Evolutionary conservation across 2,329 filamentous ascomycete species (phyloP), one percentile per base, ranked within the genome.

Genomic region (Reticulascus tulasneorum): DNA sequence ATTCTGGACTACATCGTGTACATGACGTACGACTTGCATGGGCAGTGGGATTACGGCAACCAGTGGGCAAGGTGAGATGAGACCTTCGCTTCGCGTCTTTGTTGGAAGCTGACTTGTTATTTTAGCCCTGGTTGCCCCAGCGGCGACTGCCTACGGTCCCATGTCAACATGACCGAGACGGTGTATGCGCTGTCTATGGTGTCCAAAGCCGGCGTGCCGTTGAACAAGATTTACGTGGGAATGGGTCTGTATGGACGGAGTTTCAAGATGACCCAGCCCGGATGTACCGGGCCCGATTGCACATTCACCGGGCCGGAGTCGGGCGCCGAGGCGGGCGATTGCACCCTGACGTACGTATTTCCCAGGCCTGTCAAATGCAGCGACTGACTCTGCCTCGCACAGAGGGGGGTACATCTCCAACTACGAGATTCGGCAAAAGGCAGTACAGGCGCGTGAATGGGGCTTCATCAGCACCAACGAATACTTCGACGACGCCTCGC

Each of bases 81-180:
- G n/a, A n/a, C n/a, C n/a, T n/a, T n/a, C n/a, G n/a, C n/a, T n/a
- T n/a, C n/a, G n/a, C n/a, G n/a, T n/a, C n/a, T n/a, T n/a, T n/a
- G n/a, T n/a, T n/a, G n/a, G n/a, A n/a, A n/a, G n/a, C n/a, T 60
- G 54, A 51, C 58, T 19, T n/a, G n/a, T n/a, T n/a, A n/a, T n/a
- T n/a, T 48, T 17, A 49, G 34, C 36, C 42, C 48, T 2, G 51
- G 52, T 22, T 57, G 54, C 29, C 40, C 47, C 8, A 40, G 13
- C 13, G 54, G 54, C 9, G 56, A 55, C 44, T 57, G 55, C 25
- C 42, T 60, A 3, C 46, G 63, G 4, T 52, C 45, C 4, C 55
- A 63, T 28, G 49, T 64, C 15, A 66, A 66, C 42, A 20, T 49
- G 18, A 64, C 62, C 3, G 60, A 66, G 36, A 60, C 57, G 1